Base-by-base conservation (phyloP, 1,139 yeast species). In the Candida glucosophila region DNA sequence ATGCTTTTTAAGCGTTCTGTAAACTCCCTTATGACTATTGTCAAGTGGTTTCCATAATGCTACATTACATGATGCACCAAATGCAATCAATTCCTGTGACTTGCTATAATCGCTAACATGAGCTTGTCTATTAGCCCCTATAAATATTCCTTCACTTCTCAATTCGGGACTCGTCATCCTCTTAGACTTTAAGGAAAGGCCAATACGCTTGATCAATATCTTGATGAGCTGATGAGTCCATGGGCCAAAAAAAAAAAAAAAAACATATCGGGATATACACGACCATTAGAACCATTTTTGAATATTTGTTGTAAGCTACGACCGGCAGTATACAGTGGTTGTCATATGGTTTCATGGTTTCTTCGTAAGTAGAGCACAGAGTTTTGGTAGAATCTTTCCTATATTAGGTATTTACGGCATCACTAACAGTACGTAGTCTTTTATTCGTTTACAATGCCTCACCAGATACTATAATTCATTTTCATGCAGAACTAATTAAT, bases 111-210 rank as follows among this genome's bases (percentile, higher is more conserved):
- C 92, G 6, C 82, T 70, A 4, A 73, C 77, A 39, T 69, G 73
- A 7, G 80, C 67, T 41, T 80, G 88, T 36, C 73, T 70, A 46
- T 85, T 85, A 17, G 88, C 92, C 5, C 95, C 96, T 10, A 77
- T 62, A 39, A 83, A 77, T 6, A 78, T 59, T 22, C 80, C 81
- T 31, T 76, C 80, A 29, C 58, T n/a, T n/a, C n/a, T n/a, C n/a
- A n/a, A n/a, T n/a, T n/a, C n/a, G n/a, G n/a, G n/a, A n/a, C n/a
- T n/a, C n/a, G n/a, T n/a, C n/a, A n/a, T n/a, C n/a, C n/a, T n/a
- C n/a, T n/a, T n/a, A n/a, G n/a, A n/a, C n/a, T n/a, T n/a, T n/a
- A n/a, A n/a, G n/a, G n/a, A n/a, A n/a, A n/a, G n/a, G n/a, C n/a
- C n/a, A n/a, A n/a, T n/a, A n/a, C n/a, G n/a, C n/a, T n/a, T n/a